Evolutionary conservation across 768 basidiomycete genomes (phyloP), one percentile per base, ranked within the genome.

Genomic region (Leccinum obscurum): DNA sequence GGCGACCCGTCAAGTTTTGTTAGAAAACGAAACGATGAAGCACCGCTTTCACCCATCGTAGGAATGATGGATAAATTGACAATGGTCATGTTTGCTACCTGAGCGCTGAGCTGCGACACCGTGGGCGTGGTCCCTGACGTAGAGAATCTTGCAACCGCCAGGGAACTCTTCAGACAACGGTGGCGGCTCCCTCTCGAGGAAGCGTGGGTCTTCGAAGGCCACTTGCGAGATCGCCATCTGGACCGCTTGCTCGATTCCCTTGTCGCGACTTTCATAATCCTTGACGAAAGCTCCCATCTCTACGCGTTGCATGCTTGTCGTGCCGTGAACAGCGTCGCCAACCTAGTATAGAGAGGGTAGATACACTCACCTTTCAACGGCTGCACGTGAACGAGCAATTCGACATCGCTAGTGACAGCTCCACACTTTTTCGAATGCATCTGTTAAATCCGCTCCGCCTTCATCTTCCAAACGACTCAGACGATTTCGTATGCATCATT

Each of bases 121-220:
- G 69, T 96, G 98, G 0, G 92, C 93, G 70, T 93, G 88, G 68
- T 92, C 89, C 14, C 96, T 95, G 7, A 98, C 81, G 85, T 98
- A 98, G 77, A 99, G 96, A 28, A 98, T 91, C 70, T 89, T 92
- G 72, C 86, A 90, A 1, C 90, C 92, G 0, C 85, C 86, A 0
- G 95, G 95, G 76, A 93, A 98, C 70, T 98, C 97, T 56, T 93
- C 88, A 0, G 85, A 81, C 30, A 98, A 75, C 0, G 92, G 87
- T 0, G 93, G 89, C 0, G 97, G 85, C 10, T 84, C 86, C 66
- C 85, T 83, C 75, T 98, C 97, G 48, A 92, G 58, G 72, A 83
- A 92, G 32, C 91, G 88, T 28, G 93, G 90, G 71, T 99, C 97
- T 74, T 98, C 94, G 3, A 89, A 92, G 11, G 81, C 79, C 39